Base-by-base conservation (phyloP, 108 stramenopile species). In the Nitzschia sp. region DNA sequence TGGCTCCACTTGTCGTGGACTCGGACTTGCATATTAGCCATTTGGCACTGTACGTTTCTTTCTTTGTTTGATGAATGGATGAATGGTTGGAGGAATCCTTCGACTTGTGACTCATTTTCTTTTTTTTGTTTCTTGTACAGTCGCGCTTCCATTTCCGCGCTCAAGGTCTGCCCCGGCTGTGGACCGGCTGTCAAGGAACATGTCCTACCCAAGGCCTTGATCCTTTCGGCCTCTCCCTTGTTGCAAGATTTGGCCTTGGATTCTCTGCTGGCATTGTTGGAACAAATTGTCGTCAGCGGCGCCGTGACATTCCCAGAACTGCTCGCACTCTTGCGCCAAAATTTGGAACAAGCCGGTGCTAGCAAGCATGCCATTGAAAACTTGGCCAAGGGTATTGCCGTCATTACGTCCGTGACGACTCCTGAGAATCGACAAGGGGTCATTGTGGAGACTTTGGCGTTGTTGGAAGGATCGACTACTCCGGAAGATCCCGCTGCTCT, bases 1-100 rank as follows among this genome's bases (percentile, higher is more conserved):
- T 95, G 25, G 81, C 95, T 9, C 48, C 69, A 54, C 71, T 97
- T 31, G 78, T 98, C 36, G 68, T 83, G 18, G 96, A 96, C 69
- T 74, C 81, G n/a, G 98, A 99, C 75, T 79, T 98, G 21, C 96
- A 97, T 71, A 68, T 98, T 46, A 91, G 92, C 46, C 93, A 97
- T 58, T 81, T 97, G 59, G 81, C 82, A 38, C 70, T 89, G 71
- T 85, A 80, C 59, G 85, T 85, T 23, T 29, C 54, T 45, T 46
- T 32, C 36, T 8, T 56, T 63, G 17, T 68, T 32, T 51, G 15
- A 4, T 25, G 62, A 2, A 33, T 54, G 25, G 23, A 46, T n/a
- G n/a, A n/a, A n/a, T 18, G 6, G 27, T 11, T n/a, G n/a, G n/a
- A n/a, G n/a, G 62, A 18, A 21, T 46, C 1, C 27, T 59, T 18